Evolutionary conservation across 2,329 filamentous ascomycete species (phyloP), one percentile per base, ranked within the genome.

Genomic region (Phialophora verrucosa): DNA sequence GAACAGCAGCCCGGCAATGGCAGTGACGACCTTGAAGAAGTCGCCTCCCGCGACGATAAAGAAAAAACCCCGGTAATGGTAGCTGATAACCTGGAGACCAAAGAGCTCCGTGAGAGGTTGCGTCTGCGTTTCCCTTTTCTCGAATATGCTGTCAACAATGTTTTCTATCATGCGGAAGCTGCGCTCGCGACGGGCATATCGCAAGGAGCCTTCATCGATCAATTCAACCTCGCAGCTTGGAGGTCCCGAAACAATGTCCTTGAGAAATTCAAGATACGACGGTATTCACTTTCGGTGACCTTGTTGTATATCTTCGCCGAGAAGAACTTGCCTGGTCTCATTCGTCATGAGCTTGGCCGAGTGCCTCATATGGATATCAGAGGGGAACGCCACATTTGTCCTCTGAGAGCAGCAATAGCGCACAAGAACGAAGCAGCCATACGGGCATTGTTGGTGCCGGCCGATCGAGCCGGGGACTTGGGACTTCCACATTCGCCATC

Each of bases 121-220:
- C 62, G 20, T 32, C 7, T 59, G 3, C 69, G 67, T 14, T 81
- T 77, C 61, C 80, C 83, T 0, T 84, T 87, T 53, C 73, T 87
- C 6, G 32, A 74, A 47, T 78, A 77, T 62, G 74, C 75, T 4
- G 66, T 58, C 20, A 50, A 66, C 3, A 47, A 75, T 60, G 58
- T 77, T 7, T 69, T 77, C 11, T 66, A 74, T 23, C 75, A 78
- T 63, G 71, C 75, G 2, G 67, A 77, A 12, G 56, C 61, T 6
- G 71, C 73, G 1, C 69, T 35, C 35, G 65, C 11, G 2, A 54
- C 4, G 35, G 63, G 27, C 12, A 27, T 72, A 27, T 10, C 62
- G 2, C 75, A 76, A 59, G 38, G 35, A 1, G 23, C 38, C 0
- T 76, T 75, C 50, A 23, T 76, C 1, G 17, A 25, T 0, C 60